Percentiles rank a stretch among this genome's conserved stretches.
These are phyloP conservation scores for Silene latifolia DNA, from an alignment of 148 eudicot genomes.

Conservation along the genomic window DNA sequence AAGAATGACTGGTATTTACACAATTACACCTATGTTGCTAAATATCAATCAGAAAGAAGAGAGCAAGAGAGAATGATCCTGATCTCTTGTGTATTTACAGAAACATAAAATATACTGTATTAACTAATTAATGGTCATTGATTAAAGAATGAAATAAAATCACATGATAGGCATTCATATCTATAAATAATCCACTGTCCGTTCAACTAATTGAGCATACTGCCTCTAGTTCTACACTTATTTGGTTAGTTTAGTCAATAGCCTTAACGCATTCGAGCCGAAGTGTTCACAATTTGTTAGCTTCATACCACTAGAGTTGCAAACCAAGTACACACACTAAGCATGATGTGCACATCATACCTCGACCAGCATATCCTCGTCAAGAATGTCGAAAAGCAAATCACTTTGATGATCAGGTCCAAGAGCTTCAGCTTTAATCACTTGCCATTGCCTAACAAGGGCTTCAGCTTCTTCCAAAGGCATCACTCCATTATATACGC, in stretches of 20 bases:
- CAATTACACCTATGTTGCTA: not conserved
- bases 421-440: conserved; percentile 86
- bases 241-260: not conserved
- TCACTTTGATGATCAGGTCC: conserved; percentile 70
- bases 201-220: not conserved
- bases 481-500: conserved; percentile 47
- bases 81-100: not conserved
- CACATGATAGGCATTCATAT: not conserved
- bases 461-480: conserved; percentile 85
- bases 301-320: not conserved
- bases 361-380: conserved; percentile 89
- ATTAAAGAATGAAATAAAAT: not conserved
- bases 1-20: not conserved
- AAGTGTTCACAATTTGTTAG: not conserved
- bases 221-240: not conserved
- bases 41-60: not conserved
- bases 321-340: conserved; percentile 10
- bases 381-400: conserved; percentile 74
- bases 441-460: conserved; percentile 96
- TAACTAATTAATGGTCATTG: not conserved
- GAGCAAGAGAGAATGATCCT: not conserved
- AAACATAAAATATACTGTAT: not conserved
- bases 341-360: conserved; percentile 33
- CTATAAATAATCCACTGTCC: not conserved
- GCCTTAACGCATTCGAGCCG: not conserved